Conservation (phyloP, 2,329 filamentous ascomycete genomes). For the Trichoderma sp. region DNA sequence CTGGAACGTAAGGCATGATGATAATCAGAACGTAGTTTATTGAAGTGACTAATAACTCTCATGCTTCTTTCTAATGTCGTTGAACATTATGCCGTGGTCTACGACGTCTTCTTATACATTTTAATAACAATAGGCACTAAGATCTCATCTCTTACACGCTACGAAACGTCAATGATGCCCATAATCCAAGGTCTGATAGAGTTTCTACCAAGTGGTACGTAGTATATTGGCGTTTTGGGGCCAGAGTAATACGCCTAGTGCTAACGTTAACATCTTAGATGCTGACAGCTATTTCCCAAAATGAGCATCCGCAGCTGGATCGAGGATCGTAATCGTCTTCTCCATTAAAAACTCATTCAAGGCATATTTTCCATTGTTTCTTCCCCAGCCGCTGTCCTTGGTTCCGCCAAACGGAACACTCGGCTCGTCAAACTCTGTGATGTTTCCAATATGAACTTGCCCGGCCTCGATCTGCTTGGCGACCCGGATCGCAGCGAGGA, state of each 20-base stretch:
- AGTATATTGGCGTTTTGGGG: not conserved
- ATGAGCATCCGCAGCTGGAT: not conserved
- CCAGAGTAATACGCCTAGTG: not conserved
- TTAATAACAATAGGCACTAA: not conserved
- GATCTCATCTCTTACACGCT: not conserved
- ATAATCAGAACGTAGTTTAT: not conserved
- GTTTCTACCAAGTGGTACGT: not conserved
- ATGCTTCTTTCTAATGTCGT: not conserved
- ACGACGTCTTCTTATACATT: not conserved
- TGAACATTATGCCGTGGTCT: too few relatives aligned
- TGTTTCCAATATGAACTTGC: conserved; percentile 63
- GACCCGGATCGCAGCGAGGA: conserved; percentile 56
- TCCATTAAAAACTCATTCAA: conserved; percentile 32
- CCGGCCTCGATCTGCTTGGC: conserved; percentile 63
- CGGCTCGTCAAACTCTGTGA: conserved; percentile 64
- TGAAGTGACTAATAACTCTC: not conserved
- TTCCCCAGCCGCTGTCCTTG: conserved; percentile 61
- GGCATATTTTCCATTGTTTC: conserved; percentile 49
- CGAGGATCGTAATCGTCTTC: conserved; percentile 26
- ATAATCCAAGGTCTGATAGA: not conserved
- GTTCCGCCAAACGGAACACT: conserved; percentile 62
- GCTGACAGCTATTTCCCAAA: conserved; percentile 9
- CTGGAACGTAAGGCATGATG: conserved; percentile 8
- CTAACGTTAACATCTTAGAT: not conserved
- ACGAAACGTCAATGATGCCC: not conserved